Percentiles rank a stretch among this genome's conserved stretches.
Conservation (phyloP, 129 eudicot genomes). For the Chrysanthemum lavandulifolium region DNA sequence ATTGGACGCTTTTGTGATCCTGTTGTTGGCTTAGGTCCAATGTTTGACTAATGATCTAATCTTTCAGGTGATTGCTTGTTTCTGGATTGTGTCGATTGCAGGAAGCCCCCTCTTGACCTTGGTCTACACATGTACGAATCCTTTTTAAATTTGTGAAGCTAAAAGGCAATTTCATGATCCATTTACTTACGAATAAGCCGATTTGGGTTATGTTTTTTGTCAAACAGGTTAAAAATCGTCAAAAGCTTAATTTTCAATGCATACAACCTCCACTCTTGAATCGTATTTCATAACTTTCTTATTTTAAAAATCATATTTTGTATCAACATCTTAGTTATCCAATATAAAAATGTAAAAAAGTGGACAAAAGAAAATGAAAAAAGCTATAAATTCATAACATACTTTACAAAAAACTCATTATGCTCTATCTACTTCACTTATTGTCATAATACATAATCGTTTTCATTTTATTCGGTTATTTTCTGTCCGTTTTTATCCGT, state of each 20-base stretch:
- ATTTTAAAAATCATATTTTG: not conserved
- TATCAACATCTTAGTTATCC: too few relatives aligned
- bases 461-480: too few relatives aligned
- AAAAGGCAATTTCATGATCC: not conserved
- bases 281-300: not conserved
- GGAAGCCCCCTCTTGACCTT: slow-evolving; percentile 72
- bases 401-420: too few relatives aligned
- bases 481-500: too few relatives aligned
- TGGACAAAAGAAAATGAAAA: too few relatives aligned
- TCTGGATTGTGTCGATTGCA: slow-evolving; percentile 75
- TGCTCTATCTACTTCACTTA: too few relatives aligned
- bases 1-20: not conserved
- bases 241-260: not conserved
- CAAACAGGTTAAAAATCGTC: not conserved
- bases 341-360: not conserved
- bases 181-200: not conserved
- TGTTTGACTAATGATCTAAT: slow-evolving; percentile 8
- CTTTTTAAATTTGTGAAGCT: not conserved
- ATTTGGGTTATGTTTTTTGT: not conserved
- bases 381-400: too few relatives aligned
- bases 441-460: too few relatives aligned
- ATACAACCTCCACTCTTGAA: not conserved
- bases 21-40: not conserved
- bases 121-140: slow-evolving; percentile 61
- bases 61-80: slow-evolving; percentile 65